Evolutionary conservation across 2,329 filamentous ascomycete species (phyloP).

Genomic region (Pestalotiopsis sp.): DNA sequence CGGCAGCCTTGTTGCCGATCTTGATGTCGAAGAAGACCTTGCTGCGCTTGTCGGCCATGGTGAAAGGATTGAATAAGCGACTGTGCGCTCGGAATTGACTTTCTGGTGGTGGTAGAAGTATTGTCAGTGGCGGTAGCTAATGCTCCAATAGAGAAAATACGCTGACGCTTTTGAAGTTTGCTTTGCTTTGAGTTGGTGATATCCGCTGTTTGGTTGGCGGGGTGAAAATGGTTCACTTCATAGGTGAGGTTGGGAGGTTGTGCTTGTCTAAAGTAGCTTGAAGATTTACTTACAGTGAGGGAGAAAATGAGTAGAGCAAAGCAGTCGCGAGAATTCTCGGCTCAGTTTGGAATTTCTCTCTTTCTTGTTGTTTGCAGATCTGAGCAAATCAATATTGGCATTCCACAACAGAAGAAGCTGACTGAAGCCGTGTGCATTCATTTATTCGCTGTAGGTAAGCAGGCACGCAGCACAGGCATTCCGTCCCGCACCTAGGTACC

Average conservation of each 20-base stretch:
- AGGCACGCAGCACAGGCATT: neutral
- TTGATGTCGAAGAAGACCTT: slow-evolving; percentile 94
- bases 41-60: slow-evolving; percentile 56
- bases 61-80: slow-evolving; percentile 1
- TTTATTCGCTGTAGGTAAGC: neutral
- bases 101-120: neutral
- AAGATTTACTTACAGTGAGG: neutral
- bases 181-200: neutral
- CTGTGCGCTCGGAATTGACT: neutral
- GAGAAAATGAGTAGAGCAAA: neutral
- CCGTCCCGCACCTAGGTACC: neutral
- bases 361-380: neutral
- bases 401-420: neutral
- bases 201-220: neutral
- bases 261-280: neutral
- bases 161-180: neutral
- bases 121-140: neutral
- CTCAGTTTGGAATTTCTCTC: neutral
- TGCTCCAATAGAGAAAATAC: neutral
- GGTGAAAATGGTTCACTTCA: neutral
- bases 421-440: neutral
- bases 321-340: neutral
- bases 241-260: neutral
- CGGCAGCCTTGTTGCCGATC: slow-evolving; percentile 73
- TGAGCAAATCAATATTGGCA: neutral